Base-by-base conservation (phyloP, 495 filamentous ascomycete species). In the Cryomyces minteri region DNA sequence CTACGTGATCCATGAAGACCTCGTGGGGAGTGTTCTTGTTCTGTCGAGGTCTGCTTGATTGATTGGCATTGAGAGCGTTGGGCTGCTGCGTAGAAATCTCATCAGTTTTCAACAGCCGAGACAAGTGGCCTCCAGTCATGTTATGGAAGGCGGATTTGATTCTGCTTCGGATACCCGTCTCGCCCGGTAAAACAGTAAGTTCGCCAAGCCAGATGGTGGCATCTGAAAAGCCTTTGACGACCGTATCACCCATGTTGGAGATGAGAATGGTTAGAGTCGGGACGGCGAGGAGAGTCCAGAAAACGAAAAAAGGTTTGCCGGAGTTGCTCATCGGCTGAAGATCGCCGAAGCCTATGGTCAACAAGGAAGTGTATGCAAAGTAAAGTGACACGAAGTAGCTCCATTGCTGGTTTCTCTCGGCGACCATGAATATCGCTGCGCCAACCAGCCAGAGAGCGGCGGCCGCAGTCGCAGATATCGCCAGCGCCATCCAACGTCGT, bases 311-410 rank as follows among this genome's bases (percentile, higher is more conserved):
- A 0, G 80, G 62, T 54, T 77, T 82, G 0, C 80, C 83, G 3
- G 76, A 67, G 50, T 82, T 84, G 32, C 75, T 82, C 6, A 72
- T 60, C 0, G 79, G 82, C 31, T 71, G 73, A 31, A 77, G 66
- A 49, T 93, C 84, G 4, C 87, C 87, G 52, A 87, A 94, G 0
- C 87, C 87, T 43, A 94, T 84, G 1, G 87, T 93, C 5, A 88
- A 66, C 32, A 93, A 69, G 4, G 76, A 74, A 4, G 76, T 76
- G 56, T 84, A 94, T 4, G 80, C 60, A 59, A 90, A 92, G 57
- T 92, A 94, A 5, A 94, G 58, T 0, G 74, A 67, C 10, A 79
- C 63, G 48, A 90, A 92, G 53, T 93, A 94, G n/a, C 62, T 69
- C 87, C 84, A 93, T 1, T 64, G 43, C 51, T 76, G 73, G 32